These are phyloP conservation scores for Mariannaea elegans DNA, from an alignment of 2,329 filamentous ascomycete species.

Conservation along the genomic window DNA sequence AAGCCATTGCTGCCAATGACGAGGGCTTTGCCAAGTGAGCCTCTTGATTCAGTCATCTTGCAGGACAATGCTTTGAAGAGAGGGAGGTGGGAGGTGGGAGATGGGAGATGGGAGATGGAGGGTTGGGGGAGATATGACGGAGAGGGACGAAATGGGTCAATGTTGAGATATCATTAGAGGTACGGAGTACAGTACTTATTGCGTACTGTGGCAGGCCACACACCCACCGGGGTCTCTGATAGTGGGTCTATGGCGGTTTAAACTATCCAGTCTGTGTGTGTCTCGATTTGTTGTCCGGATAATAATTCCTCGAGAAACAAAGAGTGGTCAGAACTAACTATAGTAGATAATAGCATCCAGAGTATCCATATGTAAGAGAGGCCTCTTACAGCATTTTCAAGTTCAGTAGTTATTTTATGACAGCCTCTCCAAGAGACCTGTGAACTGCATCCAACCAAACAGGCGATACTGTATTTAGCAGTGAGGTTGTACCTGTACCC, in stretches of 20 bases:
- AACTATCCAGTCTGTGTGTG: too few species aligned
- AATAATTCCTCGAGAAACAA: too few species aligned
- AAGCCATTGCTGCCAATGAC: slow-evolving; percentile 88
- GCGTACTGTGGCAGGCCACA: too few species aligned
- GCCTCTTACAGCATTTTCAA: too few species aligned
- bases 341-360: too few species aligned
- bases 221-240: not conserved
- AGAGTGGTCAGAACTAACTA: too few species aligned
- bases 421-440: too few species aligned
- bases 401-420: too few species aligned
- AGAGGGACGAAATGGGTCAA: not conserved
- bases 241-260: not conserved
- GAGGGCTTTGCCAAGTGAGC: slow-evolving; percentile 72
- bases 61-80: not conserved
- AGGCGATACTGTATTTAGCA: too few species aligned
- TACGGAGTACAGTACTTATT: not conserved
- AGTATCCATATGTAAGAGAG: too few species aligned
- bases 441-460: not conserved
- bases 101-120: not conserved
- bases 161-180: not conserved
- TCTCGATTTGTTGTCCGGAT: too few species aligned
- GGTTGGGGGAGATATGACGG: not conserved
- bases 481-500: not conserved
- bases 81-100: not conserved
- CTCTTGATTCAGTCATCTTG: slow-evolving; percentile 40